Evolutionary conservation across 2,329 filamentous ascomycete genomes (phyloP), one percentile per base, ranked within the genome.

Genomic region (Phyllachora maydis): DNA sequence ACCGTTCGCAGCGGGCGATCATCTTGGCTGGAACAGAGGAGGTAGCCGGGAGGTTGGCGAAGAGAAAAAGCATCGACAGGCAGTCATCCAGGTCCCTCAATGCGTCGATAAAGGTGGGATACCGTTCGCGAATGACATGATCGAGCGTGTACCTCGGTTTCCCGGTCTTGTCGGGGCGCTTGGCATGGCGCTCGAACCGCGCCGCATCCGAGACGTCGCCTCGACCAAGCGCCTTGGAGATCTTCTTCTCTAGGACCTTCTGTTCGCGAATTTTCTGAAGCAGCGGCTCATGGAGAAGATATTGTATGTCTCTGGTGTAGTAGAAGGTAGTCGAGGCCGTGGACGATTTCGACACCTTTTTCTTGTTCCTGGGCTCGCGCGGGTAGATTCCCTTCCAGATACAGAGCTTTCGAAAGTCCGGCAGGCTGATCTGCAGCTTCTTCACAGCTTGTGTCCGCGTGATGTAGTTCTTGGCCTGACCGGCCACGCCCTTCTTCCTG

Each of bases 341-440:
- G 14, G 82, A 70, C 29, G 78, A 81, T 52, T 90, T 92, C 44
- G 76, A 79, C 19, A 78, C 88, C 65, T 93, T 93, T 60, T 91
- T 93, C 60, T 82, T 85, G 58, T 76, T 92, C 43, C 88, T 70
- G 33, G 88, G 88, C 59, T 98, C 88, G 42, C 88, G 77, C 35
- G 88, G 88, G 53, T 93, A 98, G 48, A 98, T 95, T 40, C 83
- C 88, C 60, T 95, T 95, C 74, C 92, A 98, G 50, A 98, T 98
- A 57, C 88, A 98, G 46, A 98, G 65, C 55, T 91, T 76, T 54
- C 88, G 74, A 56, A 98, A 98, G 54, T 98, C 88, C 36, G 83
- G 82, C 27, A 98, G 68, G 42, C 78, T 92, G 51, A 98, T 77
- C 54, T 98, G 88, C 32, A 98, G 72, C 58, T 95, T 98, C 50